Evolutionary conservation across 2,329 filamentous ascomycete genomes (phyloP).

Genomic region (Paecilomyces niveus): DNA sequence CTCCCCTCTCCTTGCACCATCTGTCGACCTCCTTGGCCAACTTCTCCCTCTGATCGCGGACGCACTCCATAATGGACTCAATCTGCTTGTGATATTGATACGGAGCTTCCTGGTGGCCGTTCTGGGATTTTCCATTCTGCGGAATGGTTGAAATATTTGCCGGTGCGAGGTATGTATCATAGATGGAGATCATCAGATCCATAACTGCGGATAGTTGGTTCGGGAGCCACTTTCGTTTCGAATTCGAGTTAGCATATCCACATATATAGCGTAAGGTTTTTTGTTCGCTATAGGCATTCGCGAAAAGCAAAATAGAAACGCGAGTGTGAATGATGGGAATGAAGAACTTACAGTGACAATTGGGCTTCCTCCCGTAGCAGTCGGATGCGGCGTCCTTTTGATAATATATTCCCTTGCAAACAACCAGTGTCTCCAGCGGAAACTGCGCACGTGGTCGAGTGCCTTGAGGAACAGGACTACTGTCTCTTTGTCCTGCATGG

Average conservation of each 20-base stretch:
- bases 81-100: slow-evolving; percentile 19
- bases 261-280: background rate
- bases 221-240: slow-evolving; percentile 34
- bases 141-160: slow-evolving; percentile 15
- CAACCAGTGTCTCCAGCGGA: slow-evolving; percentile 44
- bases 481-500: slow-evolving; percentile 31
- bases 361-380: slow-evolving; percentile 42
- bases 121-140: slow-evolving; percentile 2
- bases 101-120: slow-evolving; percentile 11
- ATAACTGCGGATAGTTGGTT: slow-evolving; percentile 44
- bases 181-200: slow-evolving; percentile 41
- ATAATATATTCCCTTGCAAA: slow-evolving; percentile 45
- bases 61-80: slow-evolving; percentile 27
- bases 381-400: slow-evolving; percentile 37
- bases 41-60: slow-evolving; percentile 28
- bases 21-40: slow-evolving; percentile 36
- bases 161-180: slow-evolving; percentile 31
- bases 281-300: background rate
- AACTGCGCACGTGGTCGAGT: slow-evolving; percentile 42
- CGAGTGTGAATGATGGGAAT: background rate
- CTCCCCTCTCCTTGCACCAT: slow-evolving; percentile 41
- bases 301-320: background rate
- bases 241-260: background rate
- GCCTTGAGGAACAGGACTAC: slow-evolving; percentile 38
- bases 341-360: slow-evolving; percentile 37